These are phyloP conservation scores for Begonia masoniana DNA, from an alignment of 306 rosid genomes.

Conservation along the genomic window DNA sequence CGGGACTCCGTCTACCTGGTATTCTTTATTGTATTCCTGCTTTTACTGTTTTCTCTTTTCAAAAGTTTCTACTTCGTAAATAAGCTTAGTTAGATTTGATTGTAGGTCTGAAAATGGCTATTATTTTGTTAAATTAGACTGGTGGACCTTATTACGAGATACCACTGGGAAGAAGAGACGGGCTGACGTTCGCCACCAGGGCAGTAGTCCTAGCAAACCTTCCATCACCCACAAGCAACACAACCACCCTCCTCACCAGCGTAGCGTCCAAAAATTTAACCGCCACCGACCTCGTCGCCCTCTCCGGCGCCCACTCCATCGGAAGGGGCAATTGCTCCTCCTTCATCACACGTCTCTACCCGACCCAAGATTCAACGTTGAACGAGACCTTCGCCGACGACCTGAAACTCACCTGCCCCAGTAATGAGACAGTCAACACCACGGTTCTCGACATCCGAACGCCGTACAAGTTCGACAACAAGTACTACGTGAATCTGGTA, in stretches of 20 bases:
- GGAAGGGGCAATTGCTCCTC: slow-evolving; percentile 35
- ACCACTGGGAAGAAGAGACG: slow-evolving; percentile 56
- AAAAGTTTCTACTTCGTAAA: not conserved
- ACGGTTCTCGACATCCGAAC: slow-evolving; percentile 32
- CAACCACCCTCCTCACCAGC: slow-evolving; percentile 3
- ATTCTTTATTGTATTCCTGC: not conserved
- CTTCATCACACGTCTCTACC: slow-evolving; percentile 36
- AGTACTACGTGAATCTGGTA: slow-evolving; percentile 37
- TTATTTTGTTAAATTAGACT: slow-evolving; percentile 21
- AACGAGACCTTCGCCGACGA: slow-evolving; percentile 31
- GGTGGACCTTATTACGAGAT: slow-evolving; percentile 53
- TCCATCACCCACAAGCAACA: slow-evolving; percentile 22
- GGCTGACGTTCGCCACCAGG: slow-evolving; percentile 17
- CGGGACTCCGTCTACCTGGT: slow-evolving; percentile 48
- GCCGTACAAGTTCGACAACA: slow-evolving; percentile 43
- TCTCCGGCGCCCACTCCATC: slow-evolving; percentile 55
- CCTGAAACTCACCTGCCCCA: slow-evolving; percentile 30
- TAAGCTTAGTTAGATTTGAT: not conserved
- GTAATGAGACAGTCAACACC: not conserved
- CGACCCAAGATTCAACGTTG: slow-evolving; percentile 27
- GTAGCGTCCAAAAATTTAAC: slow-evolving; percentile 23
- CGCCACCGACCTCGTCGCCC: slow-evolving; percentile 33
- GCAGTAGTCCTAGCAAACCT: slow-evolving; percentile 17
- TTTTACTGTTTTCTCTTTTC: not conserved
- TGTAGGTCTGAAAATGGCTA: not conserved